Evolutionary conservation across 176 grass and related monocot species (phyloP), one percentile per base, ranked within the genome.

Genomic region (Carex myosuroides): DNA sequence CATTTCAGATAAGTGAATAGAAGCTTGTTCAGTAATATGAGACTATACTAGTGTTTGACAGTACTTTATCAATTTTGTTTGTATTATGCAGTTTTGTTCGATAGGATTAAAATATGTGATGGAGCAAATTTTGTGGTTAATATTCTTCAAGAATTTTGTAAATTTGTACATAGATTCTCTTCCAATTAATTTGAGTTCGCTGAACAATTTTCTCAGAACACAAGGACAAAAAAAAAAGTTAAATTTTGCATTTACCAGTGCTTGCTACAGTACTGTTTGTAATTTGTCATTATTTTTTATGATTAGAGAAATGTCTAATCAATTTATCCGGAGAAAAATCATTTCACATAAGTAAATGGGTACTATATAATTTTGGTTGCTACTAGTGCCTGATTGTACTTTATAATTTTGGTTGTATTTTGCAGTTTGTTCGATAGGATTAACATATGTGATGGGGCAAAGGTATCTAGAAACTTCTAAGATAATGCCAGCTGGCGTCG

Each of bases 401-500:
- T 20, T 84, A 59, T 50, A 14, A 84, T n/a, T 87, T 32, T 87
- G 56, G 65, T 84, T 79, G 12, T 84, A 5, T 84, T 13, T 3
- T 87, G 91, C 90, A 94, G 92, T 95, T 70, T 95, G 93, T 79
- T 84, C 93, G 13, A 56, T 98, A 9, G 76, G 73, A 70, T 90
- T 98, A 61, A 93, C 92, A 53, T 92, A 70, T 58, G 70, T 95
- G 21, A 98, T 98, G 96, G 92, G 93, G 13, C 88, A 93, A 88
- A 91, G 96, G 84, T 98, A 88, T 79, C 78, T 93, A 5, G 89
- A 94, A 67, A 98, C 96, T 55, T 95, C 88, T 17, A 98, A 95
- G 85, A 89, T 95, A 78, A 98, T 95, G 96, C 93, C 92, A 86
- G 91, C 96, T 88, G 96, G 89, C 63, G 69, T 98, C 11, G 93